Percentiles rank a stretch among this genome's conserved stretches.
phyloP scores from a whole-genome alignment of 106 monocot genomes.

The Cymbidium sinense region DNA sequence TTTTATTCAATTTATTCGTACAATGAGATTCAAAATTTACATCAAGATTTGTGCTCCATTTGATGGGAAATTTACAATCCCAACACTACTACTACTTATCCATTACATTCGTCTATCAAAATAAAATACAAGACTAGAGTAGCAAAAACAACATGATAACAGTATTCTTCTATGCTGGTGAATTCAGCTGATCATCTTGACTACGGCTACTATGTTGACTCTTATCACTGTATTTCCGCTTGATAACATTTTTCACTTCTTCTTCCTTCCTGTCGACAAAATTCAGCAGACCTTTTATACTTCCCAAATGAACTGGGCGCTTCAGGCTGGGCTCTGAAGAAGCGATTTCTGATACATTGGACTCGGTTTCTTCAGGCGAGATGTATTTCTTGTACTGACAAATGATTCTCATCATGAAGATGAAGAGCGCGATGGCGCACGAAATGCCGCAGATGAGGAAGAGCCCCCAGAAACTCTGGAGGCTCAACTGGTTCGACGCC shows the following conservation, averaged over 20 bases:
- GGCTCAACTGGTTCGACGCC: slow-evolving; percentile 41
- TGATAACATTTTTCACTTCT: slow-evolving; percentile 41
- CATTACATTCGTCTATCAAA: neutral
- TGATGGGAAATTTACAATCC: neutral
- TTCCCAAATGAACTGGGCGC: slow-evolving; percentile 16
- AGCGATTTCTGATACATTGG: neutral
- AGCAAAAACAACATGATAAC: neutral
- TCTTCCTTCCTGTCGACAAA: slow-evolving; percentile 81
- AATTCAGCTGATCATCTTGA: neutral
- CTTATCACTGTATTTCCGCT: slow-evolving; percentile 46
- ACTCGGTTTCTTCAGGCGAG: neutral
- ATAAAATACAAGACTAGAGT: no score
- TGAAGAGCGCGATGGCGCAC: slow-evolving; percentile 47
- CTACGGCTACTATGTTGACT: slow-evolving; percentile 9
- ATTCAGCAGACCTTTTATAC: slow-evolving; percentile 47
- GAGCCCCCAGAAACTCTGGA: slow-evolving; percentile 86
- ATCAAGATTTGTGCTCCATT: neutral
- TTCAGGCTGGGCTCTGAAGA: neutral
- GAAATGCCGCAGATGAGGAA: slow-evolving; percentile 71
- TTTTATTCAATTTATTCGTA: no score
- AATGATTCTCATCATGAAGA: slow-evolving; percentile 56
- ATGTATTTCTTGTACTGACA: slow-evolving; percentile 50
- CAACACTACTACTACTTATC: neutral
- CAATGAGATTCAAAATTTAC: neutral
- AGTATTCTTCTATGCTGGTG: slow-evolving; percentile 1